These are phyloP conservation scores for Chlamydomonas applanata DNA, from an alignment of 139 green algal species.

Conservation along the genomic window DNA sequence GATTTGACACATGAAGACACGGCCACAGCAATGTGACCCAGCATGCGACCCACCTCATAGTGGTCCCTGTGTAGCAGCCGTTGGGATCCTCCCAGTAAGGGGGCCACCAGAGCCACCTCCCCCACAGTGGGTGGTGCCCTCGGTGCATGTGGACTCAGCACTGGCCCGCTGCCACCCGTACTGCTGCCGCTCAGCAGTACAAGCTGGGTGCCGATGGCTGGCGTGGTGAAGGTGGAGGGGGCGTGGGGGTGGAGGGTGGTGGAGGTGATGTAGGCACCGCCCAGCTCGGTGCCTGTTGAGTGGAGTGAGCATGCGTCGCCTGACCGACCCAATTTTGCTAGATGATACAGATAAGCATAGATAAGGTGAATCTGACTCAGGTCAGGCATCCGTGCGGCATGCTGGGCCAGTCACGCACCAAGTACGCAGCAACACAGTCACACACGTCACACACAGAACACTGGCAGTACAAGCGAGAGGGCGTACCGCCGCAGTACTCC, in stretches of 20 bases:
- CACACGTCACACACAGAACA: background rate
- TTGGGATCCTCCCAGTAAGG: conserved; percentile 78
- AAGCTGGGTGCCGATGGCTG: conserved; percentile 59
- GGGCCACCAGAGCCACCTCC: conserved; percentile 75
- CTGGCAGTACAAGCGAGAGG: background rate
- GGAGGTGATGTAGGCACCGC: conserved; percentile 74
- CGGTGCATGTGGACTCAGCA: background rate
- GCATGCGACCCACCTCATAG: conserved; percentile 28
- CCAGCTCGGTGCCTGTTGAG: conserved; percentile 81
- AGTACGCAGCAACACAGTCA: too few relatives aligned
- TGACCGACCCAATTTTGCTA: too few relatives aligned
- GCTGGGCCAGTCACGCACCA: too few relatives aligned
- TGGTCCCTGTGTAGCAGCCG: conserved; percentile 86
- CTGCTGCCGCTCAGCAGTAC: conserved; percentile 30
- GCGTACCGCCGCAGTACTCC: conserved; percentile 85
- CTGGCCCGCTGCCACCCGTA: background rate
- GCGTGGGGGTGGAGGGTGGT: conserved; percentile 75
- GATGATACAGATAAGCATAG: background rate
- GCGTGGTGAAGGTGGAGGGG: conserved; percentile 74
- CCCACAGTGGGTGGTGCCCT: background rate
- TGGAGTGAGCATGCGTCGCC: too few relatives aligned
- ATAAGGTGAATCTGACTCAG: too few relatives aligned
- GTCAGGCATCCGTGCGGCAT: background rate
- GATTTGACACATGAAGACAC: too few relatives aligned
- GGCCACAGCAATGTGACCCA: background rate